Evolutionary conservation across 179 eudicot species (phyloP).

Genomic region (Beta corolliflora): DNA sequence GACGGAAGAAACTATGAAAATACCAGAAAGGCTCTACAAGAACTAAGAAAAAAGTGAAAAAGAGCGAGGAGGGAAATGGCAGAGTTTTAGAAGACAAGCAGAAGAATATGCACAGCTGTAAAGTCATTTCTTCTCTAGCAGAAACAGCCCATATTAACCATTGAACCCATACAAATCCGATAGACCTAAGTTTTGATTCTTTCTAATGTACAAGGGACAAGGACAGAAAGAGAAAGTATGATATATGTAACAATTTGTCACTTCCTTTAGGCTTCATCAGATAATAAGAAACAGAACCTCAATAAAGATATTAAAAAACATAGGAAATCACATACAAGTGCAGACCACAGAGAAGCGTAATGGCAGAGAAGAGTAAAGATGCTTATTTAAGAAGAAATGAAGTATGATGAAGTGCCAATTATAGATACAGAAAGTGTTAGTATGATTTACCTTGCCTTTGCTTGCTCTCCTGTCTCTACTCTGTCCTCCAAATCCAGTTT

Average conservation of each 20-base stretch:
- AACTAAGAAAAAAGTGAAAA: not conserved
- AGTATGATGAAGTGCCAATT: not conserved
- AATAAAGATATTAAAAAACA: not conserved
- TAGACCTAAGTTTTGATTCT: not conserved
- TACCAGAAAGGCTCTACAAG: not conserved
- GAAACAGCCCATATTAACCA: too few relatives aligned
- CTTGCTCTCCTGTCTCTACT: constrained; percentile 7
- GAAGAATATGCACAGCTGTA: not conserved
- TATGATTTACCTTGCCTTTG: constrained; percentile 1
- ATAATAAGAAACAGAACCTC: too few relatives aligned
- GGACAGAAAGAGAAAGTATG: not conserved
- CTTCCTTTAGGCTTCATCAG: too few relatives aligned
- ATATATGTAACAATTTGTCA: too few relatives aligned
- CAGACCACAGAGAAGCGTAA: not conserved
- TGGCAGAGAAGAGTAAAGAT: not conserved
- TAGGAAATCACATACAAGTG: not conserved
- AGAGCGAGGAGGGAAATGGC: too few relatives aligned
- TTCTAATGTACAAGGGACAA: not conserved
- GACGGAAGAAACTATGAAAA: not conserved
- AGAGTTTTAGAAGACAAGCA: not conserved
- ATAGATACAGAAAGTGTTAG: not conserved
- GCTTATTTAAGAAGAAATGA: not conserved
- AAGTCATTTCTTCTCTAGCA: not conserved
- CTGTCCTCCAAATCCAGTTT: constrained; percentile 6
- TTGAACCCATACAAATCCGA: not conserved